phyloP scores from a whole-genome alignment of 176 grass and related monocot genomes.

The Elaeis guineensis region DNA sequence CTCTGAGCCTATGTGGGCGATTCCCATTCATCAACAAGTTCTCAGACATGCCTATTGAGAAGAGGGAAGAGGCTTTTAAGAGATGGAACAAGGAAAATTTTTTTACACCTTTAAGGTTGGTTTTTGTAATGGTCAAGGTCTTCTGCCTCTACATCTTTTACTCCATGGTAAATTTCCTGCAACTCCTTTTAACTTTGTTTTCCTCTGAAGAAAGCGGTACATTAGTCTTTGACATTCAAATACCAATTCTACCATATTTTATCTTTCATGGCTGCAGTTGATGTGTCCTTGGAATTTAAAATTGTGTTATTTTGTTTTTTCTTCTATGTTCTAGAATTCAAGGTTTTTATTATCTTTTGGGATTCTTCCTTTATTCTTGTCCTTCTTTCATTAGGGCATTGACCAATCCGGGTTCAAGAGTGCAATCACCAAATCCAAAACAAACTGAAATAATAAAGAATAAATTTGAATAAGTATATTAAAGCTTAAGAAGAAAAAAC shows the following conservation, averaged over 20 bases:
- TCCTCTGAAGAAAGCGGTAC: neutral
- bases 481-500: too few species aligned
- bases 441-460: too few species aligned
- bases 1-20: conserved; percentile 26
- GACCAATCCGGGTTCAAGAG: too few species aligned
- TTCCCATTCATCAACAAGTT: conserved; percentile 61
- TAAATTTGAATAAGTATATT: too few species aligned
- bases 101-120: conserved; percentile 50
- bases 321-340: too few species aligned
- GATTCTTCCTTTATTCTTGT: too few species aligned
- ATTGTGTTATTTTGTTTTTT: too few species aligned
- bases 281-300: too few species aligned
- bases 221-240: neutral
- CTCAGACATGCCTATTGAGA: conserved; percentile 37
- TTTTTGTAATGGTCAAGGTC: conserved; percentile 58
- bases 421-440: too few species aligned
- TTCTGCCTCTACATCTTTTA: conserved; percentile 70
- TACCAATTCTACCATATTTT: neutral
- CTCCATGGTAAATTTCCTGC: conserved; percentile 39
- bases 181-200: neutral
- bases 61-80: conserved; percentile 36
- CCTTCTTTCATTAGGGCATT: too few species aligned
- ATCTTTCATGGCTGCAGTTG: too few species aligned
- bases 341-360: too few species aligned
- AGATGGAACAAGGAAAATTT: conserved; percentile 53